Percentiles rank a stretch among this genome's conserved stretches.
These are phyloP conservation scores for Silene vulgaris DNA, from an alignment of 179 eudicot genomes.

Conservation along the genomic window DNA sequence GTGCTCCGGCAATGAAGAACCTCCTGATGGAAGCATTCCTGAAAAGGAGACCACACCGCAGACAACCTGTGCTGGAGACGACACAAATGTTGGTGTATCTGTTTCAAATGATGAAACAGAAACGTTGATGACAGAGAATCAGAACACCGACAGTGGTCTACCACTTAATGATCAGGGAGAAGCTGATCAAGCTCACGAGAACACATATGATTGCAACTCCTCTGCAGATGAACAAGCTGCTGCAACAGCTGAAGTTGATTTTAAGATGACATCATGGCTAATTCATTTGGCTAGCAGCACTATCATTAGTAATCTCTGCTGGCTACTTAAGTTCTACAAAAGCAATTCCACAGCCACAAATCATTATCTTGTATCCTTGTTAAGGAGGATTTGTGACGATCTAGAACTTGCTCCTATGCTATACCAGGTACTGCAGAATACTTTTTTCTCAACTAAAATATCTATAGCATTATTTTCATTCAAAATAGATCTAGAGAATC, in stretches of 20 bases:
- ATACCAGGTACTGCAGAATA: conserved; percentile 61
- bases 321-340: conserved; percentile 87
- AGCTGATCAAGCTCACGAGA: conserved; percentile 31
- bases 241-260: conserved; percentile 70
- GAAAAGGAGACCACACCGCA: conserved; percentile 21
- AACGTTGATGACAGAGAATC: conserved; percentile 28
- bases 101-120: conserved; percentile 32
- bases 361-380: conserved; percentile 65
- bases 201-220: conserved; percentile 48
- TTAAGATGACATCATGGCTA: conserved; percentile 66
- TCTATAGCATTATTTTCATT: background rate
- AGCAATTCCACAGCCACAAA: conserved; percentile 73
- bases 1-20: conserved; percentile 27
- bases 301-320: conserved; percentile 62
- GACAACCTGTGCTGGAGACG: conserved; percentile 27
- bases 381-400: conserved; percentile 82
- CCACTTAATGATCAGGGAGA: conserved; percentile 31
- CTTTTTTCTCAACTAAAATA: background rate
- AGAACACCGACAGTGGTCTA: conserved; percentile 24
- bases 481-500: background rate
- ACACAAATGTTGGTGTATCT: conserved; percentile 23
- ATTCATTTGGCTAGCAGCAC: conserved; percentile 58
- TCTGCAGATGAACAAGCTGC: conserved; percentile 67
- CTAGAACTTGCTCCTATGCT: conserved; percentile 92
- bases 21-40: conserved; percentile 16